These are phyloP conservation scores for Kandelia obovata DNA, from an alignment of 345 rosid genomes.

Conservation along the genomic window DNA sequence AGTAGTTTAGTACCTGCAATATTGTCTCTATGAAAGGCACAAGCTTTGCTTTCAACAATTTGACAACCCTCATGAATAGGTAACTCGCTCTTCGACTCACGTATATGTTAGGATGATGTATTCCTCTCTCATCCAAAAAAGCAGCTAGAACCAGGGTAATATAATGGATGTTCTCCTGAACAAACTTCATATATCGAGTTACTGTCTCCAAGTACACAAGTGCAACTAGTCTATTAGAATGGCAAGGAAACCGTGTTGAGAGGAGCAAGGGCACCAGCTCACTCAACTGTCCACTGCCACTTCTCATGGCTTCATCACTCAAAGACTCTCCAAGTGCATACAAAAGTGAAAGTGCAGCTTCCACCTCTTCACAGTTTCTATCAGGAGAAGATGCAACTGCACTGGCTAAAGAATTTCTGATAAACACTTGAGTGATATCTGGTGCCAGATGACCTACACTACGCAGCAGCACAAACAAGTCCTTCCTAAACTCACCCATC, in stretches of 20 bases:
- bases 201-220: slow-evolving; percentile 77
- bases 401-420: slow-evolving; percentile 62
- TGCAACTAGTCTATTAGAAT: slow-evolving; percentile 84
- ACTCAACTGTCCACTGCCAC: slow-evolving; percentile 60
- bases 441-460: slow-evolving; percentile 84
- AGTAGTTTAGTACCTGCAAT: slow-evolving; percentile 55
- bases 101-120: slow-evolving; percentile 72
- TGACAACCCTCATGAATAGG: slow-evolving; percentile 88
- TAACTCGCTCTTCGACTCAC: slow-evolving; percentile 89
- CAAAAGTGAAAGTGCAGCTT: slow-evolving; percentile 92
- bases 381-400: slow-evolving; percentile 58
- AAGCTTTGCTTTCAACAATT: slow-evolving; percentile 75
- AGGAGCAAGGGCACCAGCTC: slow-evolving; percentile 74
- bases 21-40: slow-evolving; percentile 80
- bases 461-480: slow-evolving; percentile 73
- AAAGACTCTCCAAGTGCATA: slow-evolving; percentile 84
- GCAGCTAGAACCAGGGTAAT: slow-evolving; percentile 71
- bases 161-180: slow-evolving; percentile 62
- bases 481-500: slow-evolving; percentile 83
- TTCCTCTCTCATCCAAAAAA: slow-evolving; percentile 94
- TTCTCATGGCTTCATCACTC: slow-evolving; percentile 68
- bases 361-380: slow-evolving; percentile 84
- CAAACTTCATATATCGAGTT: slow-evolving; percentile 78
- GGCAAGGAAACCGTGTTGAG: slow-evolving; percentile 73
- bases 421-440: slow-evolving; percentile 66